Conservation (phyloP, 345 rosid genomes). For the Schrenkiella parvula region DNA sequence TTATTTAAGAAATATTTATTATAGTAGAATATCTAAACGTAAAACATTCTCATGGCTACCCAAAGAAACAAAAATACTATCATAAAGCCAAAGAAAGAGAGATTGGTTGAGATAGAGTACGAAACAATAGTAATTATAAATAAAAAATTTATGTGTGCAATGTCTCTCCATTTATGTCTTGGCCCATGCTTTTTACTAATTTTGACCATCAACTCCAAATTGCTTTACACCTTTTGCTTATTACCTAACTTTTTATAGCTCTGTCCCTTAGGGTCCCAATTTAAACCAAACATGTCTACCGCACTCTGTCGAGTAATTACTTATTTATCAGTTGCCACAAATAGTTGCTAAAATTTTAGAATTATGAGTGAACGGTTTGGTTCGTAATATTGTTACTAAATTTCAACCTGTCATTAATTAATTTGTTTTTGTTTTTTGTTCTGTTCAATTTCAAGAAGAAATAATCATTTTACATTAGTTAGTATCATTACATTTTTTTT, state of each 20-base stretch:
- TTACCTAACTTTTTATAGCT: constrained; percentile 13
- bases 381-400: neutral
- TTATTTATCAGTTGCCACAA: neutral
- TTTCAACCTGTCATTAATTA: neutral
- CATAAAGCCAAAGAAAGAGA: neutral
- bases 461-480: too few species aligned
- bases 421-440: neutral
- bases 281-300: constrained; percentile 22
- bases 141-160: neutral
- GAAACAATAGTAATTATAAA: neutral
- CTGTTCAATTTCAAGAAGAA: neutral
- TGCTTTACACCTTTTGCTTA: constrained; percentile 8
- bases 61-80: neutral
- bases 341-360: neutral
- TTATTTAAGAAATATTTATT: neutral
- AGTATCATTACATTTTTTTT: neutral
- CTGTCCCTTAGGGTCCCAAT: constrained; percentile 18
- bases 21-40: neutral
- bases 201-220: constrained; percentile 19
- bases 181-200: constrained; percentile 23
- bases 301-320: constrained; percentile 25
- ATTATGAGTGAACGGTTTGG: neutral
- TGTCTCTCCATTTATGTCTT: constrained; percentile 17
- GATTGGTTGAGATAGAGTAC: neutral
- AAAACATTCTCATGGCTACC: constrained; percentile 7